phyloP scores from a whole-genome alignment of 1,284 basidiomycete genomes.

The Sanghuangporus baumii region DNA sequence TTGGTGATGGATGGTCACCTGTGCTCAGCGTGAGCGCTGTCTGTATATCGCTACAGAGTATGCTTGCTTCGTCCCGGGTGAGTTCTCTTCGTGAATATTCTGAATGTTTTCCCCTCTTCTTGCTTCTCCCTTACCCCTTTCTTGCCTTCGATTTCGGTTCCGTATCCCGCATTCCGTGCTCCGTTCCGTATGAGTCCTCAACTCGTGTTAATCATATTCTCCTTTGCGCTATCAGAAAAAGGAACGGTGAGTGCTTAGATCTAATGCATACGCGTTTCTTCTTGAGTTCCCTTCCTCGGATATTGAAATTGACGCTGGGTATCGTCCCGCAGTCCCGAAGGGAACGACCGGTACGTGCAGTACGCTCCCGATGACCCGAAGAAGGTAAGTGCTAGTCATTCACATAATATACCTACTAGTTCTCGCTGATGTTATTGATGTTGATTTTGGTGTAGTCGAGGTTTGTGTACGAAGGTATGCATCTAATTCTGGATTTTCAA shows the following conservation, averaged over 20 bases:
- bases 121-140: background rate
- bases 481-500: background rate
- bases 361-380: slow-evolving; percentile 84
- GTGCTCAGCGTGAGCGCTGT: slow-evolving; percentile 73
- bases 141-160: background rate
- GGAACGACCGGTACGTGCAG: slow-evolving; percentile 75
- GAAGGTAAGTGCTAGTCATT: slow-evolving; percentile 46
- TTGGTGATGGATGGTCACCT: slow-evolving; percentile 83
- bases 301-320: background rate
- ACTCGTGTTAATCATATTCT: slow-evolving; percentile 11
- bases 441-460: slow-evolving; percentile 43
- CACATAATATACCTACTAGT: slow-evolving; percentile 5
- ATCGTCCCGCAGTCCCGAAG: slow-evolving; percentile 48
- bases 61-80: slow-evolving; percentile 84
- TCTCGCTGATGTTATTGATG: background rate
- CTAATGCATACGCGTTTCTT: background rate
- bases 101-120: background rate
- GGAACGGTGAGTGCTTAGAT: slow-evolving; percentile 16
- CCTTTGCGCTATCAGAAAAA: slow-evolving; percentile 12
- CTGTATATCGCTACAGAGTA: slow-evolving; percentile 80
- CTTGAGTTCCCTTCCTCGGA: background rate
- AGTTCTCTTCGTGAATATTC: slow-evolving; percentile 15
- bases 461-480: slow-evolving; percentile 71
- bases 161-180: background rate
- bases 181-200: slow-evolving; percentile 1